Conservation (phyloP, 2,329 filamentous ascomycete genomes). For the Dothidotthia symphoricarpi region DNA sequence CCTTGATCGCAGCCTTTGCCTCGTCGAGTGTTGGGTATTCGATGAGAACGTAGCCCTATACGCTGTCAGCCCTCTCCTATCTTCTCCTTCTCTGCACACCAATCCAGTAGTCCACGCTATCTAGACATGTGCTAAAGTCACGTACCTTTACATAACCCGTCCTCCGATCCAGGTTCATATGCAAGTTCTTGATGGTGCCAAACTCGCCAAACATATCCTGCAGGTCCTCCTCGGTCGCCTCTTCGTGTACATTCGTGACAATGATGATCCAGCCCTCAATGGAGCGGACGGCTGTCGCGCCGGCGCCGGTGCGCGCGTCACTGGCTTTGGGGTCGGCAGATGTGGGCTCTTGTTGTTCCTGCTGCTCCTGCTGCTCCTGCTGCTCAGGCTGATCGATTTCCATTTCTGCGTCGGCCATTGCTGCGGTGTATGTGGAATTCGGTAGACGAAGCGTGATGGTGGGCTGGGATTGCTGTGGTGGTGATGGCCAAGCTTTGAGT, state of each 20-base stretch:
- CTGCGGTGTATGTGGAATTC: constrained; percentile 8
- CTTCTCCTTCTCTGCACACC: neutral
- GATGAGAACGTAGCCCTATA: constrained; percentile 78
- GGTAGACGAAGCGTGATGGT: constrained; percentile 4
- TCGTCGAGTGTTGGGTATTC: constrained; percentile 79
- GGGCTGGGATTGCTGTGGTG: constrained; percentile 3
- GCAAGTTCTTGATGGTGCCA: constrained; percentile 83
- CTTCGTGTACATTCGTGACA: constrained; percentile 83
- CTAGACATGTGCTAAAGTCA: too few species aligned
- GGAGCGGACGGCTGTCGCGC: constrained; percentile 77
- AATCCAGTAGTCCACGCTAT: too few species aligned
- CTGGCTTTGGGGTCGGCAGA: constrained; percentile 52
- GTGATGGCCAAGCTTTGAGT: constrained; percentile 11
- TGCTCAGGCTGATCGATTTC: constrained; percentile 44
- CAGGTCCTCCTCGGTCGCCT: constrained; percentile 78
- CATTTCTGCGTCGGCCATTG: constrained; percentile 50
- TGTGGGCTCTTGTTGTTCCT: constrained; percentile 38
- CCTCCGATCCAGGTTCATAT: constrained; percentile 76
- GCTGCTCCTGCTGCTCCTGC: constrained; percentile 24
- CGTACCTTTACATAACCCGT: constrained; percentile 82
- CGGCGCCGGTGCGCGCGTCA: constrained; percentile 69
- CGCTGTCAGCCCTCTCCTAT: constrained; percentile 3
- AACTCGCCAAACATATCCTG: constrained; percentile 81
- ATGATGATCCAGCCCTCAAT: constrained; percentile 90
- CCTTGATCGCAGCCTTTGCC: constrained; percentile 77